Base-by-base conservation (phyloP, 441 rosid genomes). In the Capsella rubella region DNA sequence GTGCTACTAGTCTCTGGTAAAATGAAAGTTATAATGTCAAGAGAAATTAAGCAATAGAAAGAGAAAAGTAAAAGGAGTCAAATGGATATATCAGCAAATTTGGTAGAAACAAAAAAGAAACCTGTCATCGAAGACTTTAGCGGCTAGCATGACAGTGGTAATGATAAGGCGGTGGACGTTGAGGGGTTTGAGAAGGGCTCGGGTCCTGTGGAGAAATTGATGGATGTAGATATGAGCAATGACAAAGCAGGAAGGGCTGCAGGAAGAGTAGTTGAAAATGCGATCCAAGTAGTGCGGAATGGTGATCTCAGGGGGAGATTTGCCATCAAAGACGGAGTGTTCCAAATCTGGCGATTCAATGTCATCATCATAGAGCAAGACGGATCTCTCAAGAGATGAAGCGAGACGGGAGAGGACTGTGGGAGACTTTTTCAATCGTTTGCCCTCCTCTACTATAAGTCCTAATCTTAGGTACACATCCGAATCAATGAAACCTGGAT, bases 221-320 rank as follows among this genome's bases (percentile, higher is more conserved):
- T 88, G 83, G 65, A 92, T 75, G 64, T 92, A 95, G 69, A 95
- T 77, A 54, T 82, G 86, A 1, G 96, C 97, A 68, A 89, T 60
- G 12, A 95, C 83, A 42, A 90, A 95, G 84, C 97, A 92, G 39
- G 96, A 92, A 0, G 97, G 92, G 61, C 97, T 92, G 86, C 97
- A 92, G 53, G 78, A 75, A 12, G 91, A 84, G 78, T 95, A 92
- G 79, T 86, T 88, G 87, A 87, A 92, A 62, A 95, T 87, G 47
- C 97, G 96, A 59, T 88, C 87, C 28, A 95, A 61, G 80, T 95
- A 95, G 12, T 84, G 86, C 31, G 73, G 76, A 75, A 95, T 84
- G 73, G 83, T 86, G 65, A 95, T 83, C 32, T 85, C 34, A 4
- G 99, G 99, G 0, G 69, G 86, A 79, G 85, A 87, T 69, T 75